A percentile compares a stretch with the other conserved stretches of the same genome.
These are phyloP conservation scores for Penicillium brevicompactum DNA, from an alignment of 2,329 filamentous ascomycete genomes.

Conservation along the genomic window DNA sequence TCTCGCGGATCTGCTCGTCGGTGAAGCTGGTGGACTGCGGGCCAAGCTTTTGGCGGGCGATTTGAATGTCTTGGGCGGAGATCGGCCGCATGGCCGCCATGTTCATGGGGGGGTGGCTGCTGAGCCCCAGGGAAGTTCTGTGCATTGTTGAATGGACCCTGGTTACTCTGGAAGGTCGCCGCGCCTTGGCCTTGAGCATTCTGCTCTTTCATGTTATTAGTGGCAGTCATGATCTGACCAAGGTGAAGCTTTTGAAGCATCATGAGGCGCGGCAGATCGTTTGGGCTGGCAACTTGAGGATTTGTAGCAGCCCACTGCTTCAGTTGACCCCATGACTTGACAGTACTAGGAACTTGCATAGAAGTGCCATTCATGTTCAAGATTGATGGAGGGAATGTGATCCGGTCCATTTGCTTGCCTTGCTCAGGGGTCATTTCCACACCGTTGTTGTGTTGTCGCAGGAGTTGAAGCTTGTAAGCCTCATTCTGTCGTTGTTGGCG, in stretches of 20 bases:
- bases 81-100: conserved; percentile 37
- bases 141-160: conserved; percentile 31
- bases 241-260: conserved; percentile 49
- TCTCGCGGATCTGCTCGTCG: conserved; percentile 47
- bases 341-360: conserved; percentile 50
- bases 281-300: conserved; percentile 43
- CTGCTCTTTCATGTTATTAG: conserved; percentile 29
- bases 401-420: conserved; percentile 46
- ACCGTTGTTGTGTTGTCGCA: conserved; percentile 35
- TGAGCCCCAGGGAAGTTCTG: conserved; percentile 33
- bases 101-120: conserved; percentile 28
- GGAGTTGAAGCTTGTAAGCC: conserved; percentile 33
- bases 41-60: conserved; percentile 40
- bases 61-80: conserved; percentile 38
- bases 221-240: conserved; percentile 43
- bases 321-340: conserved; percentile 60
- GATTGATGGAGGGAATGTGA: conserved; percentile 40
- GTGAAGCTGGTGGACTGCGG: conserved; percentile 35
- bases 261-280: conserved; percentile 44
- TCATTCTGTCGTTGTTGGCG: conserved; percentile 37
- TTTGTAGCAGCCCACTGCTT: conserved; percentile 57
- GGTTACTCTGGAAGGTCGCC: conserved; percentile 28
- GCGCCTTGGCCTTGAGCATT: conserved; percentile 26
- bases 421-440: conserved; percentile 45
- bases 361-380: conserved; percentile 31